Evolutionary conservation across 306 rosid genomes (phyloP), one percentile per base, ranked within the genome.

Genomic region (Lathyrus sativus): DNA sequence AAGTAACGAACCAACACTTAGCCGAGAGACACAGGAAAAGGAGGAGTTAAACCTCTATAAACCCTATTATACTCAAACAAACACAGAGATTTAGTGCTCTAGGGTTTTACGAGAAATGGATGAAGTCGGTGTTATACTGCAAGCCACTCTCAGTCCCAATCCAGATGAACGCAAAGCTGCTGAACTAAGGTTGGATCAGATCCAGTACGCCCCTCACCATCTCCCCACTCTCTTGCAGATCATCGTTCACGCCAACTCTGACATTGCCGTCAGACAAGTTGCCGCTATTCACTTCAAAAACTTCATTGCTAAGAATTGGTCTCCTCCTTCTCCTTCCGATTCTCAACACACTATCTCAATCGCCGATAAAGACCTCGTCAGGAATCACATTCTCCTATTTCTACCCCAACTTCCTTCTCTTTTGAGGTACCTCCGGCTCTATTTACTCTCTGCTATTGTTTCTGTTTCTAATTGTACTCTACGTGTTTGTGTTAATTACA

Each of bases 271-370:
- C 11, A 84, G 98, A 43, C 98, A 92, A 80, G 91, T 78, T 54
- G 98, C 91, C 11, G 87, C 96, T 70, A 92, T 92, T 79, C 95
- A 89, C 70, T 92, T 92, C 70, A 92, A 92, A 77, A 92, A 92
- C 76, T 89, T 89, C 77, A 80, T 85, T 22, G 93, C 83, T 0
- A 92, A 85, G 86, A 77, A 92, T 75, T 92, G 98, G 98, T 83
- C 84, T 24, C 87, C 37, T 11, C 2, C 17, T 29, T 11, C n/a
- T 44, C 12, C 31, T 39, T 1, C 45, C 50, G 9, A 35, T 35
- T 17, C 63, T 8, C 5, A 33, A 61, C 89, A 83, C 50, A 74
- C 73, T 75, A 88, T 89, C 74, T 80, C 65, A 2, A 75, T 50
- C 45, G 42, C 73, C 55, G 96, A 92, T 64, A 92, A 92, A 81